A percentile compares a stretch with the other conserved stretches of the same genome.
Evolutionary conservation across 805 yeast genomes (phyloP).

Genomic region (Teunomyces kruisii): DNA sequence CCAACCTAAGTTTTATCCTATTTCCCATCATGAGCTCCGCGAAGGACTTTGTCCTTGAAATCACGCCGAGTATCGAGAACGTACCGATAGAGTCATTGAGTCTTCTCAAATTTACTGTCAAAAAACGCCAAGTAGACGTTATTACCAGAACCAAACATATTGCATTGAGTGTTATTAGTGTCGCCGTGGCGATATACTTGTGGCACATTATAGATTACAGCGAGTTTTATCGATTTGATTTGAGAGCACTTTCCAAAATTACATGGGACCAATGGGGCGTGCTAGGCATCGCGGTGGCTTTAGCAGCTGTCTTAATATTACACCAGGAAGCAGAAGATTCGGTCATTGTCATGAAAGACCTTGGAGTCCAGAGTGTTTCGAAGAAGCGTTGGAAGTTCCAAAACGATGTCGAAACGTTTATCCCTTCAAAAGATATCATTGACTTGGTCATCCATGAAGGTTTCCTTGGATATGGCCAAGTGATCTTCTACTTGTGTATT

Average conservation of each 20-base stretch:
- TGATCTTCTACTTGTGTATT: conserved; percentile 62
- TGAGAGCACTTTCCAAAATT: not conserved
- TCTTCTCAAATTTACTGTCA: conserved; percentile 19
- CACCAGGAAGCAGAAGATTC: conserved; percentile 42
- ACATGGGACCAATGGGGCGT: not conserved
- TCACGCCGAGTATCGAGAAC: conserved; percentile 19
- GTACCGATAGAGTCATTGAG: conserved; percentile 11
- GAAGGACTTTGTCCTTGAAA: conserved; percentile 30
- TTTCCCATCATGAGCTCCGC: conserved; percentile 24
- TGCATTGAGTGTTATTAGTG: not conserved
- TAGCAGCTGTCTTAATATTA: conserved; percentile 14
- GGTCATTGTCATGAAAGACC: conserved; percentile 40
- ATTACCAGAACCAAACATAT: not conserved
- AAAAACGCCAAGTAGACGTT: conserved; percentile 7
- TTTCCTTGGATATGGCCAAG: conserved; percentile 62
- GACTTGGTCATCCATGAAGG: conserved; percentile 78
- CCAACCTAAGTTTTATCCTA: not conserved
- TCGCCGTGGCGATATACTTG: not conserved
- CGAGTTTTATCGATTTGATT: not conserved
- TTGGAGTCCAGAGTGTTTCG: conserved; percentile 48
- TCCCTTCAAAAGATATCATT: conserved; percentile 55
- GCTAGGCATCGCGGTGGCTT: not conserved
- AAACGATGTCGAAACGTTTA: conserved; percentile 39
- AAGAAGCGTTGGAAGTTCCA: conserved; percentile 20
- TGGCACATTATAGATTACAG: not conserved